Evolutionary conservation across 306 rosid genomes (phyloP).

Genomic region (Oemleria cerasiformis): DNA sequence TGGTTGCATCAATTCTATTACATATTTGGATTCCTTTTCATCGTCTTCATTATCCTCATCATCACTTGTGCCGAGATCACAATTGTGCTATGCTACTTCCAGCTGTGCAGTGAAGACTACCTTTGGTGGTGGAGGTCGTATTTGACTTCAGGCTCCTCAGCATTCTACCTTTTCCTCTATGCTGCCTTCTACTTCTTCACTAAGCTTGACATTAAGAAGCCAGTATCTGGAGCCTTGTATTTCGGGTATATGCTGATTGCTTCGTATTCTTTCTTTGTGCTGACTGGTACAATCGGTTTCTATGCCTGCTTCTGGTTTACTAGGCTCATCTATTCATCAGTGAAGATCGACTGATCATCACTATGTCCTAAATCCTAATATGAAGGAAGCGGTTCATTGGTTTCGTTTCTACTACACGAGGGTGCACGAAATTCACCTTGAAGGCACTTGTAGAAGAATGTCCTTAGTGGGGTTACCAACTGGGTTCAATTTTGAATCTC

Average conservation of each 20-base stretch:
- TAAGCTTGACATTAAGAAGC: constrained; percentile 84
- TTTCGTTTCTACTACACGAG: constrained; percentile 1
- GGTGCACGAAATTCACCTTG: constrained; percentile 21
- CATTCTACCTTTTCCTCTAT: constrained; percentile 80
- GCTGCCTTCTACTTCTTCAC: constrained; percentile 90
- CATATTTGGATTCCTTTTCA: constrained; percentile 80
- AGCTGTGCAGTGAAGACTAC: constrained; percentile 92
- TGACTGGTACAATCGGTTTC: constrained; percentile 90
- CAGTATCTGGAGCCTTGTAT: constrained; percentile 77
- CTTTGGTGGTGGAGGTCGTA: constrained; percentile 98
- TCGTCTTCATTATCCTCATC: constrained; percentile 78
- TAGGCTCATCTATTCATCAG: constrained; percentile 80
- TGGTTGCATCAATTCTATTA: constrained; percentile 93
- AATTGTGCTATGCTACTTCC: constrained; percentile 95
- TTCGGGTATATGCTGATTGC: constrained; percentile 89
- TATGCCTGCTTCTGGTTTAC: constrained; percentile 88
- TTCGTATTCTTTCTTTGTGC: constrained; percentile 72
- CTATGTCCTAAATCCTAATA: neutral
- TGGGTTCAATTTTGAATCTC: constrained; percentile 37
- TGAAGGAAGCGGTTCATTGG: constrained; percentile 18
- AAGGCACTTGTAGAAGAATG: constrained; percentile 18
- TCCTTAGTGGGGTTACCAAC: constrained; percentile 16
- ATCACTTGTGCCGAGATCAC: constrained; percentile 95
- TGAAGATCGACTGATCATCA: constrained; percentile 64
- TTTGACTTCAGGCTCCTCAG: constrained; percentile 89